Evolutionary conservation across 1,139 yeast species (phyloP), one percentile per base, ranked within the genome.

Genomic region (Williopsis jadinii): DNA sequence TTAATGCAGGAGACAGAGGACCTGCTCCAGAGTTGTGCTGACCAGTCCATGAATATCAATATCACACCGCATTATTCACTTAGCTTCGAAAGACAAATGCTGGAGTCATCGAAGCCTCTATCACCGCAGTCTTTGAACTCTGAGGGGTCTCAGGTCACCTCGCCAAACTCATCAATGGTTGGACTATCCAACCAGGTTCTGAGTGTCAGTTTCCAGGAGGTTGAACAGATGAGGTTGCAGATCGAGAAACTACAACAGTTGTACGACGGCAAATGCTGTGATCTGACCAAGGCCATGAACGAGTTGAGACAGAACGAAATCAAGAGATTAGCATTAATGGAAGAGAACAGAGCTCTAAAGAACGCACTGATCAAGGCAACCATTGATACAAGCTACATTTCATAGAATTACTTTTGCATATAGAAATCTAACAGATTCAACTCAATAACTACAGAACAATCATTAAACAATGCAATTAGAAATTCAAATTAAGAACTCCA

Each of bases 251-350:
- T 35, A 14, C 31, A 35, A 15, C 14, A 28, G 14, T 27, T 13
- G 11, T 60, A 60, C 40, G 54, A 61, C 3, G 53, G 55, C 35
- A 56, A 63, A n/a, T 54, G 60, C 35, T 49, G 54, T 11, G 61
- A 60, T 33, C 46, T 64, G 39, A 59, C 61, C 36, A 59, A 52
- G 34, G 44, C 61, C 5, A 46, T 64, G 46, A 44, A 44, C 30
- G 60, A 58, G 37, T 46, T 65, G 39, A 63, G 58, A 40, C 61
- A 58, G 37, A 61, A 64, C 38, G 70, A 65, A 48, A 46, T 51
- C 37, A 58, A 54, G 41, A 60, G 67, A 49, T 32, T 49, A 9
- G 35, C 41, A 27, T 30, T 53, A 30, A 47, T 48, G 50, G 44
- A 50, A 33, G 58, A 53, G 38, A 54, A 54, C 29, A 45, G 46